Base-by-base conservation (phyloP, 2,329 filamentous ascomycete species). In the Cercospora beticola region DNA sequence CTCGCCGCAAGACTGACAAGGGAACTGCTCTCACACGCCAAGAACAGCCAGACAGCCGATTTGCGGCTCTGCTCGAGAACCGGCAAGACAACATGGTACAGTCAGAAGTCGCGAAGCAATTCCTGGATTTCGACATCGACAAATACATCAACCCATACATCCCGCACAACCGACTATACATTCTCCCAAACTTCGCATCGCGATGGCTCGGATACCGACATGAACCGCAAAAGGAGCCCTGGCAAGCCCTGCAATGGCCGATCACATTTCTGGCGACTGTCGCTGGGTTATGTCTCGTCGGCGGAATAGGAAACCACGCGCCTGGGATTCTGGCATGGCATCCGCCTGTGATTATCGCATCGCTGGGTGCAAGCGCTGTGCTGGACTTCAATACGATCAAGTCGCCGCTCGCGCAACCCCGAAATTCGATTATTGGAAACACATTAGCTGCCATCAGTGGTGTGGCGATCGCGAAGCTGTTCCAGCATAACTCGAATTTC, bases 91-190 rank as follows among this genome's bases (percentile, higher is more conserved):
- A 16, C 7, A 64, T 64, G 59, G 52, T 66, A 21, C 40, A 66
- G 63, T 66, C 67, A 23, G 59, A 66, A 31, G 18, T 33, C n/a
- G 31, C 57, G 52, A 52, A 33, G 60, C 66, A 74, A 9, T 31
- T 76, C 23, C 71, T 80, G 71, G 84, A 89, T 75, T 88, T 96
- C 79, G 88, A 95, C 80, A 86, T 97, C 71, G 93, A 97, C 83
- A 81, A 80, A n/a, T 88, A 90, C 77, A 78, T 96, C 62, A 93
- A 94, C 77, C 90, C 85, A 2, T 83, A 88, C 69, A 76, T 96
- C 26, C 91, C 91, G 8, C 82, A 86, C 14, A 89, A 90, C 49
- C 87, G 86, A 73, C 86, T 92, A 77, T 81, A 85, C 30, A 81
- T 82, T 56, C 76, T 97, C 1, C 93, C 93, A 0, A 83, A 82